Evolutionary conservation across 768 basidiomycete species (phyloP), one percentile per base, ranked within the genome.

Genomic region (Lepiota venenata): DNA sequence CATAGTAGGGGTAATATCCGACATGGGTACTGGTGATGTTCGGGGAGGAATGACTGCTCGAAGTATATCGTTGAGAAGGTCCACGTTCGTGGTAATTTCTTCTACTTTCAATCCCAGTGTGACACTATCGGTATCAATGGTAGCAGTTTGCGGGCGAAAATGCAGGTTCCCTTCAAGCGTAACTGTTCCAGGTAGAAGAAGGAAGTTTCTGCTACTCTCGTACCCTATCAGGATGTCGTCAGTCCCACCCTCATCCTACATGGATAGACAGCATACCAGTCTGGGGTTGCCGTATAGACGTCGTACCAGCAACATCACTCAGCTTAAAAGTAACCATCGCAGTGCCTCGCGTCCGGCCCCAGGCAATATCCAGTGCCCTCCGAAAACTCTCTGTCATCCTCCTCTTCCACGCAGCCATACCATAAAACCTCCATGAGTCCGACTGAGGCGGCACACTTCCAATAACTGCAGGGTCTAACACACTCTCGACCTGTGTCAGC

Each of bases 311-410:
- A 29, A 87, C 66, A 46, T 78, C 73, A 40, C 69, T 70, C 41
- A 83, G 63, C 38, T 70, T 76, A 39, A 89, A 64, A 46, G 75
- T 70, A 47, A 88, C 66, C 3, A 75, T 74, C 2, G 79, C 77
- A 11, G 76, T 75, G 16, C 84, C 88, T 49, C 77, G 79, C 45
- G 82, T 84, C 38, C 74, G 76, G 11, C 84, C 87, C 73, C 86
- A 78, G 21, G 87, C 87, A 49, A 81, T 75, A 57, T 87, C 84
- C 73, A 87, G 79, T 21, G 87, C 81, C 52, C 88, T 74, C 43
- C 74, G 75, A 47, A 88, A 72, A 56, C 87, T 83, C 45, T 76
- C 77, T 35, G 74, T 74, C 50, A 89, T 66, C 25, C 84, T 78
- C 29, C 75, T 78, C 58, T 79, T 84, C 85, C 82, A 87, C n/a